Conservation (phyloP, 2,329 filamentous ascomycete genomes). For the Hirsutella minnesotensis region DNA sequence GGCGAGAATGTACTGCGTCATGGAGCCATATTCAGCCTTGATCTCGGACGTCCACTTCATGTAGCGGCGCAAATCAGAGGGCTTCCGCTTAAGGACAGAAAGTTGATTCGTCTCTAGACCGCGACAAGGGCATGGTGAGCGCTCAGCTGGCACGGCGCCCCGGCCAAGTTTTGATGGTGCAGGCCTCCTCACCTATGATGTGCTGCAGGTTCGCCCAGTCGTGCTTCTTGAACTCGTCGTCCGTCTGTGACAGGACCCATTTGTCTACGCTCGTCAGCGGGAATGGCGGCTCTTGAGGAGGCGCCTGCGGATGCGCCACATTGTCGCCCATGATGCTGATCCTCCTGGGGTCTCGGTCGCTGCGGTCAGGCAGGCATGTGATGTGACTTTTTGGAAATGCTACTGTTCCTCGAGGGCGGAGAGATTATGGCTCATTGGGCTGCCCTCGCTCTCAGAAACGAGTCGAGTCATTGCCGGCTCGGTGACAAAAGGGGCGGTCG, state of each 20-base stretch:
- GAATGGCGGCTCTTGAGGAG: slow-evolving; percentile 35
- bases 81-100: slow-evolving; percentile 63
- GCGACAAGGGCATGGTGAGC: background rate
- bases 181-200: slow-evolving; percentile 44
- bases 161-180: no score
- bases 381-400: background rate
- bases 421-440: no score
- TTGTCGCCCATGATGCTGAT: slow-evolving; percentile 26
- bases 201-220: slow-evolving; percentile 62
- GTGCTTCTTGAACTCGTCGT: slow-evolving; percentile 59
- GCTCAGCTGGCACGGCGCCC: no score
- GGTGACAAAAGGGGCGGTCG: no score
- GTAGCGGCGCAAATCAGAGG: slow-evolving; percentile 70
- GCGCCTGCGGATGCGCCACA: slow-evolving; percentile 10
- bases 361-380: background rate
- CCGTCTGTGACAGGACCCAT: slow-evolving; percentile 48
- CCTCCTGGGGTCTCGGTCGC: background rate
- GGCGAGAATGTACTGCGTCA: slow-evolving; percentile 65
- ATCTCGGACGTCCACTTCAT: slow-evolving; percentile 63
- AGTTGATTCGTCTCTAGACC: slow-evolving; percentile 47
- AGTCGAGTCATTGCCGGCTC: no score
- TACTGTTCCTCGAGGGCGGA: no score
- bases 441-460: no score
- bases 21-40: slow-evolving; percentile 63
- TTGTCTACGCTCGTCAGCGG: slow-evolving; percentile 47